Base-by-base conservation (phyloP, 2,329 filamentous ascomycete species). In the Macrophomina tecta region DNA sequence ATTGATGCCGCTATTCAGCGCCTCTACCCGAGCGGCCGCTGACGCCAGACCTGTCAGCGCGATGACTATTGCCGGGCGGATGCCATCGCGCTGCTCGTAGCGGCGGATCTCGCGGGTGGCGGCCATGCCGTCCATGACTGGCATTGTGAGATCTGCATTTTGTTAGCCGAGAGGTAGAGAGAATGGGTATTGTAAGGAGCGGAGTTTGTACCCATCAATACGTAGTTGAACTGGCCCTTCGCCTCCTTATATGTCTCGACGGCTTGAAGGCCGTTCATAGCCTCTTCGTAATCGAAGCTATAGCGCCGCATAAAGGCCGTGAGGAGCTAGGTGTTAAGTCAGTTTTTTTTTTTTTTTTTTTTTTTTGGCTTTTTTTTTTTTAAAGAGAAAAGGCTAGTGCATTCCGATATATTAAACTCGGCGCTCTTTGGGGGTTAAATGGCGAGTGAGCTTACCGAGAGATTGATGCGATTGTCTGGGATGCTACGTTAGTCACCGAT, bases 61-160 rank as follows among this genome's bases (percentile, higher is more conserved):
- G 12, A 75, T 69, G 42, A 76, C 71, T 12, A 51, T 42, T 2
- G 61, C 58, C 11, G 66, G 67, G 5, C 73, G 63, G 4, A 70
- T 34, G 68, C 51, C 69, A 69, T 9, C 67, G 63, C 71, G 68
- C 48, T 70, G 66, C 62, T 78, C 76, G 60, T 73, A 71, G 14
- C 74, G 68, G 3, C 77, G 75, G 34, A 78, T 78, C 0, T 72
- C 70, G 7, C 74, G 72, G 3, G 75, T 78, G 16, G 75, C 74
- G 7, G 72, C 72, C 70, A 78, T 74, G 0, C 76, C 76, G 66
- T 78, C 76, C 75, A 79, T 75, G 46, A 77, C 72, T 2, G 76
- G 76, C 76, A 78, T 78, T 1, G 75, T 77, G 65, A 78, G 73
- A 49, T 78, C 76, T 74, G 42, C 34, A 14, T 4, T 9, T n/a